These are phyloP conservation scores for Aureobasidium leucospermi DNA, from an alignment of 2,329 filamentous ascomycete species.

Conservation along the genomic window DNA sequence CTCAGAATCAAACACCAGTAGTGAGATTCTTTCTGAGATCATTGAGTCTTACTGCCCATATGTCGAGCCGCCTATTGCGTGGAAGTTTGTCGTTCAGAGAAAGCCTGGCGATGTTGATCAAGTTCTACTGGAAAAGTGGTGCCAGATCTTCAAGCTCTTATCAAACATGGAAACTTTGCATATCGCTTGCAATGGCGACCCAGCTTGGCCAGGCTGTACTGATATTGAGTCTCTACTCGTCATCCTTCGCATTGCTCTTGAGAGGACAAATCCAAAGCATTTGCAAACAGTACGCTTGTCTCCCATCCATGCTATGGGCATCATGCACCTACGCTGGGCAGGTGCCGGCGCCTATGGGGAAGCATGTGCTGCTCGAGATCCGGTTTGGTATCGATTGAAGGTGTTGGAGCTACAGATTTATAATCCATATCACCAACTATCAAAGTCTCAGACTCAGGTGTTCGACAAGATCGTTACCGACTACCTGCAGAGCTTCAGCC, in stretches of 20 bases:
- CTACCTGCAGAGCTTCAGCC: constrained; percentile 25
- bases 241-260: constrained; percentile 23
- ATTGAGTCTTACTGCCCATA: constrained; percentile 1
- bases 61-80: not conserved
- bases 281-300: constrained; percentile 20
- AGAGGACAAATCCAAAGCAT: constrained; percentile 17
- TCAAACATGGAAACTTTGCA: constrained; percentile 18
- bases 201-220: constrained; percentile 24
- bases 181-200: constrained; percentile 22
- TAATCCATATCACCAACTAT: constrained; percentile 22
- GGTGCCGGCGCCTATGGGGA: constrained; percentile 22
- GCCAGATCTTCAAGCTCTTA: constrained; percentile 19
- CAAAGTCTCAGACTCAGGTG: constrained; percentile 20
- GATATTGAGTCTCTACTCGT: constrained; percentile 22
- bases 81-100: constrained; percentile 9
- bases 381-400: constrained; percentile 22
- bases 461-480: constrained; percentile 25
- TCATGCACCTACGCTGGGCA: constrained; percentile 28
- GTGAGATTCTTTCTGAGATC: not conserved
- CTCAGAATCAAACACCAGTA: not conserved
- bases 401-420: constrained; percentile 24
- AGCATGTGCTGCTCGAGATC: constrained; percentile 1
- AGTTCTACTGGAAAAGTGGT: constrained; percentile 17
- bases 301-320: constrained; percentile 26
- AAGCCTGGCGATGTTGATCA: not conserved